Evolutionary conservation across 495 filamentous ascomycete species (phyloP).

Genomic region (Trichoderma parareesei): DNA sequence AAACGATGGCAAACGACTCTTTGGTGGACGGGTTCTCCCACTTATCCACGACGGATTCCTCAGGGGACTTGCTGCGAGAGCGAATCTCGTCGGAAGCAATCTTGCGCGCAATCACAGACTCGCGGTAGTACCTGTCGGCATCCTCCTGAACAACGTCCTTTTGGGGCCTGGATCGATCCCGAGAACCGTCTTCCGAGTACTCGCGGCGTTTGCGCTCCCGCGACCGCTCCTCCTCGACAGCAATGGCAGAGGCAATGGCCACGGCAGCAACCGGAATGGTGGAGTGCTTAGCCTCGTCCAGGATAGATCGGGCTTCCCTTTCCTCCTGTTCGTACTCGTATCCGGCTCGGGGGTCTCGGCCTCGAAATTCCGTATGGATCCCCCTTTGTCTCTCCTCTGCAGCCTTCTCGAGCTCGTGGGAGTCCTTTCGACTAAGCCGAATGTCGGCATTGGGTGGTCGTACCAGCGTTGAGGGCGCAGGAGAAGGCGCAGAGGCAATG

Average conservation of each 20-base stretch:
- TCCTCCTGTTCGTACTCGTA: slow-evolving; percentile 19
- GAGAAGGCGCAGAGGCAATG: neutral
- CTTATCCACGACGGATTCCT: slow-evolving; percentile 42
- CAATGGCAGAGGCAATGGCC: slow-evolving; percentile 28
- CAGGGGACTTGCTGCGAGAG: slow-evolving; percentile 33
- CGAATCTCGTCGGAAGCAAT: slow-evolving; percentile 40
- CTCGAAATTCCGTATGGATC: neutral
- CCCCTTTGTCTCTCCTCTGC: slow-evolving; percentile 3
- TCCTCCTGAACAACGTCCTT: slow-evolving; percentile 39
- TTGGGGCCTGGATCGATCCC: slow-evolving; percentile 17
- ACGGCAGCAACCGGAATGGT: slow-evolving; percentile 27
- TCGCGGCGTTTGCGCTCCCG: slow-evolving; percentile 16
- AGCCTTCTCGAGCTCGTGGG: slow-evolving; percentile 23
- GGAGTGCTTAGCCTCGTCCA: slow-evolving; percentile 27
- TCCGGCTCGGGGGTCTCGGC: neutral
- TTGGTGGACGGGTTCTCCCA: slow-evolving; percentile 30
- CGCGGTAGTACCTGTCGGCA: slow-evolving; percentile 43
- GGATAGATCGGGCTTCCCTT: slow-evolving; percentile 26
- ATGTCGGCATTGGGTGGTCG: slow-evolving; percentile 15
- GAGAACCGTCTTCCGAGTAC: slow-evolving; percentile 18
- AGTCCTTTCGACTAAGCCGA: slow-evolving; percentile 33
- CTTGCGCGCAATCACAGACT: slow-evolving; percentile 37
- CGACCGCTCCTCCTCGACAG: slow-evolving; percentile 25
- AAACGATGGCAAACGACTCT: slow-evolving; percentile 30
- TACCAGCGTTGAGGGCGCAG: neutral